phyloP scores from a whole-genome alignment of 208 protist species.

The Trypanosoma scelopori region DNA sequence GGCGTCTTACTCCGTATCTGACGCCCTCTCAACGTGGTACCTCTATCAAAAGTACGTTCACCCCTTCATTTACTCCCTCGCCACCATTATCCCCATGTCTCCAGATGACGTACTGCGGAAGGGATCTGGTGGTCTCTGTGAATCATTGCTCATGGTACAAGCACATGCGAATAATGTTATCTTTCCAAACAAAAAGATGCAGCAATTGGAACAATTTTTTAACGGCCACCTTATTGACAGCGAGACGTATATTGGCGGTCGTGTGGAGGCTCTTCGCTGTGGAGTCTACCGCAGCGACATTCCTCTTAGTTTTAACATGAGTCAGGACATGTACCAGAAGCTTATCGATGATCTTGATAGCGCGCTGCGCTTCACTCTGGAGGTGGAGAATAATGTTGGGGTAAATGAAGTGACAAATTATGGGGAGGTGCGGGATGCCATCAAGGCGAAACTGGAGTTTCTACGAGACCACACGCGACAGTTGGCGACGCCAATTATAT shows the following conservation, averaged over 20 bases:
- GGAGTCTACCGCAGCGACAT: conserved; percentile 98
- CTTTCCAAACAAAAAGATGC: conserved; percentile 98
- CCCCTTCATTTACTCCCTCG: conserved; percentile 99
- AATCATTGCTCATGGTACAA: conserved; percentile 98
- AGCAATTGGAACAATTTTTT: conserved; percentile 90
- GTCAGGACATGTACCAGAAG: conserved; percentile 89
- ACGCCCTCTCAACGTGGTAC: conserved; percentile 99
- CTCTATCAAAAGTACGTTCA: conserved; percentile 99
- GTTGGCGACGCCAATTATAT: conserved; percentile 95
- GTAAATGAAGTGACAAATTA: conserved; percentile 95
- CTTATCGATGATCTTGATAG: conserved; percentile 95
- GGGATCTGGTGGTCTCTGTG: conserved; percentile 99
- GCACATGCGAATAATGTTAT: conserved; percentile 98
- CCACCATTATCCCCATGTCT: conserved; percentile 99
- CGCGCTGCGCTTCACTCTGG: conserved; percentile 90
- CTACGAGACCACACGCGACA: conserved; percentile 91
- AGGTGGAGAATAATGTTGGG: conserved; percentile 84
- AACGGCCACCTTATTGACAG: conserved; percentile 98
- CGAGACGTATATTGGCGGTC: conserved; percentile 99
- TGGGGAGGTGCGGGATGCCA: conserved; percentile 76
- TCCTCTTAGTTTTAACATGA: conserved; percentile 92
- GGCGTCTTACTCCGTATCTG: conserved; percentile 99
- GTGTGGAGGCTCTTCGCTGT: conserved; percentile 94
- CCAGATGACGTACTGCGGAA: conserved; percentile 99
- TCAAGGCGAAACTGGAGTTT: conserved; percentile 73